phyloP scores from a whole-genome alignment of 768 basidiomycete species.

The Phaffia tasmanica region DNA sequence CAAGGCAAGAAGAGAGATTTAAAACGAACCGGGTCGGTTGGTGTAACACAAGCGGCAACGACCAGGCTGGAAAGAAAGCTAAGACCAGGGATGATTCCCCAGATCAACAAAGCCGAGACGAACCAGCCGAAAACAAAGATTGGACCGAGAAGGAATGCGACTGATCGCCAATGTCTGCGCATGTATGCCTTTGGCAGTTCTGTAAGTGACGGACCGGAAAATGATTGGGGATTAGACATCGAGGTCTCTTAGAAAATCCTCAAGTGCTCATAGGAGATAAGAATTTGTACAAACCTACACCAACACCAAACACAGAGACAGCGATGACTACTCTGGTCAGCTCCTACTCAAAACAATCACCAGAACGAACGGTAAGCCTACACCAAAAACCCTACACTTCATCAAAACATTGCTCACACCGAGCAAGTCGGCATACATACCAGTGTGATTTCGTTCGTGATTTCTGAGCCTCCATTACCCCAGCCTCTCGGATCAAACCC shows the following conservation, averaged over 20 bases:
- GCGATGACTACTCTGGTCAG: conserved; percentile 85
- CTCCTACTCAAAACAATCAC: conserved; percentile 41
- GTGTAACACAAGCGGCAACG: conserved; percentile 55
- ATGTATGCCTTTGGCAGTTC: conserved; percentile 78
- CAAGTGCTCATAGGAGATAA: neutral
- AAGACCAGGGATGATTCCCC: conserved; percentile 76
- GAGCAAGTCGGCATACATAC: conserved; percentile 1
- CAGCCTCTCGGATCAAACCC: conserved; percentile 32
- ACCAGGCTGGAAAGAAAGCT: conserved; percentile 80
- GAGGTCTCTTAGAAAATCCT: neutral
- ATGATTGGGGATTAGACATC: no score
- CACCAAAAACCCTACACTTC: neutral
- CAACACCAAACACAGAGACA: conserved; percentile 94
- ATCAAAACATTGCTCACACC: neutral
- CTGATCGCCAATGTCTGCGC: conserved; percentile 78
- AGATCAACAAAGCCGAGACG: conserved; percentile 74
- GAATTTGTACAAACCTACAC: conserved; percentile 48
- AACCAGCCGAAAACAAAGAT: conserved; percentile 71
- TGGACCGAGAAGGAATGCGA: conserved; percentile 62
- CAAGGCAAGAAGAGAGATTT: neutral
- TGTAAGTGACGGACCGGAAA: neutral
- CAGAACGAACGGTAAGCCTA: neutral
- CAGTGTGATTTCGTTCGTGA: conserved; percentile 66
- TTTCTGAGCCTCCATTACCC: conserved; percentile 26
- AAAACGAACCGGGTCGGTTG: conserved; percentile 55